Percentiles rank a stretch among this genome's conserved stretches.
Evolutionary conservation across 2,329 filamentous ascomycete species (phyloP).

Genomic region (Beauveria asiatica): DNA sequence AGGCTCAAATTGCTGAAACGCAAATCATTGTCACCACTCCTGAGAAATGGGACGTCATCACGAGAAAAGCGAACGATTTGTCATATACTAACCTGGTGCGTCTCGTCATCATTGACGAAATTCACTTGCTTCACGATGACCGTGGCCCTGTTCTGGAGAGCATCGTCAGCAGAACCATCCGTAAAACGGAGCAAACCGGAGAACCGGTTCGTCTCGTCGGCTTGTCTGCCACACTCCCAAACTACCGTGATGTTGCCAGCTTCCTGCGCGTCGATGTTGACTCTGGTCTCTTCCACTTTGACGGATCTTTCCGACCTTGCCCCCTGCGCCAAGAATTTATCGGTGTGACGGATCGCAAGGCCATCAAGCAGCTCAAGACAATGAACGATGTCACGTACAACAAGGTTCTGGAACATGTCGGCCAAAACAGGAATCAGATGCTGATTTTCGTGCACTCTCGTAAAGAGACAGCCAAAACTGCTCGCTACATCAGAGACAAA

Average conservation of each 20-base stretch:
- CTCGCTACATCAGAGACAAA: slow-evolving; percentile 91
- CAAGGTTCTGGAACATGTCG: slow-evolving; percentile 94
- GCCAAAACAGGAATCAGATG: slow-evolving; percentile 91
- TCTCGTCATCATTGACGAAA: slow-evolving; percentile 94
- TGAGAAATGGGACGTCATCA: slow-evolving; percentile 99
- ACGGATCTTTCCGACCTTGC: slow-evolving; percentile 87
- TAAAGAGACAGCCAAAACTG: slow-evolving; percentile 97
- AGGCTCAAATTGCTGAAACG: slow-evolving; percentile 95
- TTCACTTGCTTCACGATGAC: slow-evolving; percentile 94
- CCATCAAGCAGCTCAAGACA: slow-evolving; percentile 96
- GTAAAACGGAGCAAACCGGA: slow-evolving; percentile 86
- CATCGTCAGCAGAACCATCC: slow-evolving; percentile 89
- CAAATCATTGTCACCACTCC: slow-evolving; percentile 97
- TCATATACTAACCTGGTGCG: slow-evolving; percentile 97
- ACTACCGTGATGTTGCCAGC: slow-evolving; percentile 91
- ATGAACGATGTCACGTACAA: slow-evolving; percentile 99
- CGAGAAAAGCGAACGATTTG: slow-evolving; percentile 90
- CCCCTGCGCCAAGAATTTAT: slow-evolving; percentile 95
- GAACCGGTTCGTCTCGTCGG: slow-evolving; percentile 88
- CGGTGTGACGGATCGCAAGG: slow-evolving; percentile 93
- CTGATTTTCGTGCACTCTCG: slow-evolving; percentile 97
- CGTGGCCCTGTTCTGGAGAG: slow-evolving; percentile 94
- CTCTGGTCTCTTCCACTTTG: slow-evolving; percentile 92
- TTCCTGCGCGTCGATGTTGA: slow-evolving; percentile 83
- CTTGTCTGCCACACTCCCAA: slow-evolving; percentile 88